These are phyloP conservation scores for Citrus cavaleriei DNA, from an alignment of 345 rosid genomes.

Conservation along the genomic window DNA sequence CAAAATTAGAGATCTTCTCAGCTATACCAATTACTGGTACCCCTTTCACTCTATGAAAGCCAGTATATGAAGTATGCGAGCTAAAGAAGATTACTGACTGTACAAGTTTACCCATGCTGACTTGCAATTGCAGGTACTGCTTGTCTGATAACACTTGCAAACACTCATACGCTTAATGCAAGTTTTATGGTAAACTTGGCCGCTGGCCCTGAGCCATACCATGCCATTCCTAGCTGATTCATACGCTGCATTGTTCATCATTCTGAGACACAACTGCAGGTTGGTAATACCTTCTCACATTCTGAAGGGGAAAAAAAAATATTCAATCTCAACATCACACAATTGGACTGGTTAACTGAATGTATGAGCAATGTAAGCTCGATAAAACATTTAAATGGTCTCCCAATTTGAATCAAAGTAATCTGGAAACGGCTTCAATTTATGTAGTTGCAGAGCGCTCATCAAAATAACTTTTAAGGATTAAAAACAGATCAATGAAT, in stretches of 20 bases:
- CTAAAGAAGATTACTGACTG: not conserved
- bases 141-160: too few relatives aligned
- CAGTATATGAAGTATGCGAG: not conserved
- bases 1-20: too few relatives aligned
- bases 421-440: not conserved
- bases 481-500: too few relatives aligned
- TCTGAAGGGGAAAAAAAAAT: slow-evolving; percentile 38
- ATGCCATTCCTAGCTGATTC: slow-evolving; percentile 1
- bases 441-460: not conserved
- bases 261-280: slow-evolving; percentile 16
- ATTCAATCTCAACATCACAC: not conserved
- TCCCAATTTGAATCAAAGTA: too few relatives aligned
- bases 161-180: too few relatives aligned
- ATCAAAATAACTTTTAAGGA: too few relatives aligned
- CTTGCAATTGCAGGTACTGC: not conserved
- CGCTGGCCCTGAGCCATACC: not conserved
- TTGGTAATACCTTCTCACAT: slow-evolving; percentile 57
- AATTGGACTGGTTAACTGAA: not conserved
- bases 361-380: too few relatives aligned
- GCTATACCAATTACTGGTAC: not conserved
- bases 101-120: too few relatives aligned
- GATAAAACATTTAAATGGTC: not conserved
- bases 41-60: not conserved
- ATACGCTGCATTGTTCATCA: slow-evolving; percentile 16
- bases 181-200: not conserved